These are phyloP conservation scores for Ehretia macrophylla DNA, from an alignment of 257 asterid species.

Conservation along the genomic window DNA sequence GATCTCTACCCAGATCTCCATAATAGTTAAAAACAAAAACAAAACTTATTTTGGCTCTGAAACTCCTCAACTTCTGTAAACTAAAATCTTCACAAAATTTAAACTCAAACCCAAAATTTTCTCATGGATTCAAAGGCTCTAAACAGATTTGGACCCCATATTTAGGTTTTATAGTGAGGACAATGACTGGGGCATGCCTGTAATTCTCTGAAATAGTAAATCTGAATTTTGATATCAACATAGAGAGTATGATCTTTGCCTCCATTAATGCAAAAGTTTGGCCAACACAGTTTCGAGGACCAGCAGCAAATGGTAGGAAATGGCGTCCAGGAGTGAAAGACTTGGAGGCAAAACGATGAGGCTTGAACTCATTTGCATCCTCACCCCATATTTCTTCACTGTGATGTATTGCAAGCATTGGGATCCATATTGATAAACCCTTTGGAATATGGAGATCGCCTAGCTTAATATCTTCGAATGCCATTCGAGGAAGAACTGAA, in stretches of 20 bases:
- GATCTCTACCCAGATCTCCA: too few relatives aligned
- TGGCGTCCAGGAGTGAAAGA: constrained; percentile 38
- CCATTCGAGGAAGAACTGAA: constrained; percentile 64
- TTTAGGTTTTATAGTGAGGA: constrained; percentile 70
- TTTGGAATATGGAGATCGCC: constrained; percentile 63
- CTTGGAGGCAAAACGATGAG: constrained; percentile 41
- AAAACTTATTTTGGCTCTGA: too few relatives aligned
- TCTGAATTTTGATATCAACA: constrained; percentile 52
- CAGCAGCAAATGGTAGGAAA: constrained; percentile 73
- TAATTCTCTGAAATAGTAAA: constrained; percentile 51
- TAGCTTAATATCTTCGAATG: constrained; percentile 53
- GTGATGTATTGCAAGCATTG: constrained; percentile 67
- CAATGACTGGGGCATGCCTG: constrained; percentile 66
- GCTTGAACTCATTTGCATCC: constrained; percentile 69
- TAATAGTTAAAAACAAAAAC: too few relatives aligned
- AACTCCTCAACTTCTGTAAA: too few relatives aligned
- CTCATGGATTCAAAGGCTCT: constrained; percentile 25
- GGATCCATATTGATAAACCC: constrained; percentile 70
- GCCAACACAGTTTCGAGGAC: constrained; percentile 73
- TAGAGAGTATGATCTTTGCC: constrained; percentile 68
- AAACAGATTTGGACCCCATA: constrained; percentile 60
- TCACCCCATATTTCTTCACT: constrained; percentile 63
- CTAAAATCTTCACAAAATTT: constrained; percentile 2
- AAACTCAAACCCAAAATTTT: too few relatives aligned
- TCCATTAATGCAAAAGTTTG: constrained; percentile 72